Evolutionary conservation across 2,329 filamentous ascomycete genomes (phyloP).

Genomic region (Verticillium tricorpus): DNA sequence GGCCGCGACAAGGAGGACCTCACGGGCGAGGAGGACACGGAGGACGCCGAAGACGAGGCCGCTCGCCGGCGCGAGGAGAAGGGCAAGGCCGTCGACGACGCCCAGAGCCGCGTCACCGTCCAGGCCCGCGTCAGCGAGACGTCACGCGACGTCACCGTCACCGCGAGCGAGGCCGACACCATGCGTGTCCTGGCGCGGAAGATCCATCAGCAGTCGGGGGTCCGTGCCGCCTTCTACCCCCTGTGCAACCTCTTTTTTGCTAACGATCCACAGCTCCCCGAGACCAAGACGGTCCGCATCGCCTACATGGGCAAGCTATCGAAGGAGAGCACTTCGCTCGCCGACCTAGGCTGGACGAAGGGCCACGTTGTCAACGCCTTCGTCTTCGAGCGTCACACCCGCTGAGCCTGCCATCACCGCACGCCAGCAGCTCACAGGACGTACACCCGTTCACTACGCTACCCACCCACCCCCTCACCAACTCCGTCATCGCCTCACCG

Average conservation of each 20-base stretch:
- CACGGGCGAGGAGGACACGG: slow-evolving; percentile 14
- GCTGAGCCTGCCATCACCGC: not conserved
- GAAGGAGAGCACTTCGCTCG: slow-evolving; percentile 60
- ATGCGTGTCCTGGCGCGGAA: slow-evolving; percentile 59
- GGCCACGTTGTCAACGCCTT: slow-evolving; percentile 75
- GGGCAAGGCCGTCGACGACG: slow-evolving; percentile 51
- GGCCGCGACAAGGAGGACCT: slow-evolving; percentile 15
- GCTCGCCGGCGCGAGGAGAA: slow-evolving; percentile 49
- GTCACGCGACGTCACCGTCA: slow-evolving; percentile 57
- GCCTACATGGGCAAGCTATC: slow-evolving; percentile 80
- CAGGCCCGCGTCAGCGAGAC: slow-evolving; percentile 63
- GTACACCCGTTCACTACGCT: not conserved
- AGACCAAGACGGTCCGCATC: slow-evolving; percentile 60
- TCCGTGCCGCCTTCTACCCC: slow-evolving; percentile 34
- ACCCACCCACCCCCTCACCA: not conserved
- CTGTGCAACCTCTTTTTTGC: not conserved
- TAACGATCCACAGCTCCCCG: slow-evolving; percentile 43
- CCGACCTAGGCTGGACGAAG: slow-evolving; percentile 68
- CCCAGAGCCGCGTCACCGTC: slow-evolving; percentile 52
- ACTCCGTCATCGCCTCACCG: not conserved
- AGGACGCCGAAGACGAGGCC: slow-evolving; percentile 29
- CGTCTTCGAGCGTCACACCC: slow-evolving; percentile 48
- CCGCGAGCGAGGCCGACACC: slow-evolving; percentile 54
- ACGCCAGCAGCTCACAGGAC: too few relatives aligned
- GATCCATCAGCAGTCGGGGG: slow-evolving; percentile 59